A percentile compares a stretch with the other conserved stretches of the same genome.
Evolutionary conservation across 441 rosid genomes (phyloP).

Genomic region (Gossypium lobatum): DNA sequence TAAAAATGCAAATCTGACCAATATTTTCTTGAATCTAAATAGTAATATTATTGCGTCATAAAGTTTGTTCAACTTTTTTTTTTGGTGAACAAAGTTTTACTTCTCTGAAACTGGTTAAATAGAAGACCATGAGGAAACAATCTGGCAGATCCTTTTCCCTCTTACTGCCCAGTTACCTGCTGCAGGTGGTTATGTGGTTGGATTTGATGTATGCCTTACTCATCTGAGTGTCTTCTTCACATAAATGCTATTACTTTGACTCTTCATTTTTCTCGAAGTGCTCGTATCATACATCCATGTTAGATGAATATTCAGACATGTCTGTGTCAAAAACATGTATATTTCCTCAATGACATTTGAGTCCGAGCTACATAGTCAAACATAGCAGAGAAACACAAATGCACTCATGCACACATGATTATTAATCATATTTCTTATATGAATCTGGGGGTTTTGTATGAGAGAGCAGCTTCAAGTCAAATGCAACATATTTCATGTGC

Average conservation of each 20-base stretch:
- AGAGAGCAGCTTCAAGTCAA: neutral
- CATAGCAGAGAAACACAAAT: neutral
- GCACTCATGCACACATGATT: neutral
- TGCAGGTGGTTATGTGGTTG: conserved; percentile 32
- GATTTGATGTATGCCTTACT: conserved; percentile 51
- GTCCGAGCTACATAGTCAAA: neutral
- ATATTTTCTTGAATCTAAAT: neutral
- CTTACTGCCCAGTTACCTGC: conserved; percentile 35
- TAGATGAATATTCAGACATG: neutral
- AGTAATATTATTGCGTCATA: neutral
- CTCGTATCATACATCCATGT: neutral
- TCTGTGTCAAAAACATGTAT: neutral
- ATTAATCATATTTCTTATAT: neutral
- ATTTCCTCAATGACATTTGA: neutral
- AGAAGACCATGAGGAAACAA: conserved; percentile 39
- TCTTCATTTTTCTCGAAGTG: neutral
- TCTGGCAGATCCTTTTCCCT: conserved; percentile 31
- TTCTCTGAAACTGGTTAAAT: neutral
- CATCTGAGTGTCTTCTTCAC: conserved; percentile 38
- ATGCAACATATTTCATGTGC: neutral
- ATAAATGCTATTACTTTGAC: neutral
- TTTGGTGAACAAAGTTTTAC: neutral
- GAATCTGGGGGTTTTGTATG: neutral
- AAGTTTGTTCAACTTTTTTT: neutral
- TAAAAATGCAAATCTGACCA: neutral